Percentiles rank a stretch among this genome's conserved stretches.
phyloP scores from a whole-genome alignment of 2,329 filamentous ascomycete genomes.

The Aspergillus pseudoviridinutans region DNA sequence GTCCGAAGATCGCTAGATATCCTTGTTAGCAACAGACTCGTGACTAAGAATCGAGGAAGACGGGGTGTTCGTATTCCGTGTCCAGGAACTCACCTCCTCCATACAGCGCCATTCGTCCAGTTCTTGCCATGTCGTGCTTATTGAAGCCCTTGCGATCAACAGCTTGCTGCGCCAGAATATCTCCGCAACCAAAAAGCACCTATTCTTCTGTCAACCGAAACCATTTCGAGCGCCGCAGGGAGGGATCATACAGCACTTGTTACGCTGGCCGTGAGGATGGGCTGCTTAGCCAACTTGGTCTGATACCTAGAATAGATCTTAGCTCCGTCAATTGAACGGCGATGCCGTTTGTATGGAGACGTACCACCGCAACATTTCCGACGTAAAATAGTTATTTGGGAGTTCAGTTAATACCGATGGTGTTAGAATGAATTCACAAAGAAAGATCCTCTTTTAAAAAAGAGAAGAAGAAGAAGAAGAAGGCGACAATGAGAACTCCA shows the following conservation, averaged over 20 bases:
- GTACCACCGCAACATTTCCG: slow-evolving; percentile 36
- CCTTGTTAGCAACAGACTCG: slow-evolving; percentile 5
- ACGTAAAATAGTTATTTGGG: neutral
- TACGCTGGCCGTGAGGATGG: slow-evolving; percentile 83
- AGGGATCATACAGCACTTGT: slow-evolving; percentile 64
- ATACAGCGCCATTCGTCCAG: slow-evolving; percentile 48
- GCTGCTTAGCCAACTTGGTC: slow-evolving; percentile 70
- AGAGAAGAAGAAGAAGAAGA: neutral
- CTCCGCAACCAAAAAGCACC: slow-evolving; percentile 88
- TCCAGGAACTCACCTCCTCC: slow-evolving; percentile 41
- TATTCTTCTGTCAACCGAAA: slow-evolving; percentile 24
- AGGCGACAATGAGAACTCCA: neutral
- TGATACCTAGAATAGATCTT: slow-evolving; percentile 65
- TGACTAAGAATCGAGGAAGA: neutral
- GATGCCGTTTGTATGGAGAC: slow-evolving; percentile 4
- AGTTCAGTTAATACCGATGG: neutral
- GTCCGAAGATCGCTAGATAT: slow-evolving; percentile 67
- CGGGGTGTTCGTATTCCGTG: neutral
- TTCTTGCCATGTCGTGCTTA: slow-evolving; percentile 63
- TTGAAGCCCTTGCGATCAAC: slow-evolving; percentile 76
- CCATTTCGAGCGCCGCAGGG: neutral
- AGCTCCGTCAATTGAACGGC: slow-evolving; percentile 8
- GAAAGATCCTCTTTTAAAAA: neutral
- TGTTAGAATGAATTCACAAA: neutral
- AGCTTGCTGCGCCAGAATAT: slow-evolving; percentile 83